Conservation (phyloP, 345 rosid species). For the Atalantia buxifolia region DNA sequence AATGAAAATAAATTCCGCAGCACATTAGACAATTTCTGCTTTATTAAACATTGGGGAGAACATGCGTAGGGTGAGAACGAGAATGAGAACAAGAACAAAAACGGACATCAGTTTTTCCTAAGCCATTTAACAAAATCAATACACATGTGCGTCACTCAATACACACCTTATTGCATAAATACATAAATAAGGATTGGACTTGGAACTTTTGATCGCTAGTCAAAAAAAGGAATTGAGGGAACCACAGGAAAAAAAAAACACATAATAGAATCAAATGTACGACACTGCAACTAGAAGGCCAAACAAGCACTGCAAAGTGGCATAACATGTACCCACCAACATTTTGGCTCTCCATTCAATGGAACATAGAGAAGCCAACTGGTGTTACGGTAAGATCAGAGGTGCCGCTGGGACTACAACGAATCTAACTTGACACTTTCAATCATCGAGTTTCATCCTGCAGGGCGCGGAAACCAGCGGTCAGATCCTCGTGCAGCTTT, state of each 20-base stretch:
- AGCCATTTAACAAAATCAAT: not conserved
- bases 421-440: not conserved
- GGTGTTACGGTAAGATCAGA: not conserved
- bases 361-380: conserved; percentile 7
- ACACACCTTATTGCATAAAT: conserved; percentile 36
- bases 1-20: not conserved
- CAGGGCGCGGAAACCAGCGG: conserved; percentile 89
- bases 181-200: conserved; percentile 15
- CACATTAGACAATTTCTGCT: too few species aligned
- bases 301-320: conserved; percentile 16
- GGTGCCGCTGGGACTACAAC: not conserved
- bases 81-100: not conserved
- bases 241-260: not conserved
- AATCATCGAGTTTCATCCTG: conserved; percentile 94
- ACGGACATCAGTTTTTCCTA: not conserved
- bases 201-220: not conserved
- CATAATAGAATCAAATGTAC: conserved; percentile 7
- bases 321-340: conserved; percentile 11
- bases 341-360: not conserved
- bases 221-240: not conserved
- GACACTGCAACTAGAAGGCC: conserved; percentile 14
- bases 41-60: not conserved
- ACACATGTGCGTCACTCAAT: not conserved
- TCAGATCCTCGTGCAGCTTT: conserved; percentile 84
- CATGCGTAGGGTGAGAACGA: not conserved